Evolutionary conservation across 2,329 filamentous ascomycete species (phyloP).

Genomic region (Cercospora berteroae): DNA sequence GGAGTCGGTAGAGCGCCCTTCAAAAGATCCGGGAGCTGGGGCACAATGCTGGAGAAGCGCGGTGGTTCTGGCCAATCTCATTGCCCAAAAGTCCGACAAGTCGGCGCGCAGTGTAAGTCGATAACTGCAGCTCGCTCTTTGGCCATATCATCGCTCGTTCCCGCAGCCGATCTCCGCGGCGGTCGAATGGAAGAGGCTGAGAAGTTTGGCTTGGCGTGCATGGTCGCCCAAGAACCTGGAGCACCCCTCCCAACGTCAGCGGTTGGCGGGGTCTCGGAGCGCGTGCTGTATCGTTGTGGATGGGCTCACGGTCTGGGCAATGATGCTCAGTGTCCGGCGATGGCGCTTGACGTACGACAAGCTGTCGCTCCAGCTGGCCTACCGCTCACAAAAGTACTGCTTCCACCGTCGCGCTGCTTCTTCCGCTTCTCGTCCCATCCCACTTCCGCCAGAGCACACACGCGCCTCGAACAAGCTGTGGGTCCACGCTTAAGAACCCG

Average conservation of each 20-base stretch:
- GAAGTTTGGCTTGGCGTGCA: background rate
- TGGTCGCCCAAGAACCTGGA: background rate
- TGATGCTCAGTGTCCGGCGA: conserved; percentile 12
- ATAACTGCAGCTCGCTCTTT: background rate
- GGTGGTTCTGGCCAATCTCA: background rate
- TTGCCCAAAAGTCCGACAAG: background rate
- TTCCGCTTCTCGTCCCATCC: background rate
- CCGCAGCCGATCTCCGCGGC: background rate
- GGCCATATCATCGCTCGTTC: background rate
- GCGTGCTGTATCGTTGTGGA: background rate
- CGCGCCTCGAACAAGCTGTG: conserved; percentile 3
- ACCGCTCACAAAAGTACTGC: background rate
- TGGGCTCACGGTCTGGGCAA: background rate
- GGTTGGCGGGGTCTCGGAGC: conserved; percentile 9
- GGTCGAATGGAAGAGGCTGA: conserved; percentile 12
- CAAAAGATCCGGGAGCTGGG: background rate
- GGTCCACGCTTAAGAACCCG: conserved; percentile 10
- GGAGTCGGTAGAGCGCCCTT: background rate
- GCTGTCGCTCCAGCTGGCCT: background rate
- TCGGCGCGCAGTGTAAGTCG: background rate
- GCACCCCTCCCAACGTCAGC: conserved; percentile 11
- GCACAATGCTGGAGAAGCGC: background rate
- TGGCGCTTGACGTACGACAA: conserved; percentile 15
- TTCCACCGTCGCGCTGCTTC: background rate
- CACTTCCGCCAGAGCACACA: background rate